Percentiles rank a stretch among this genome's conserved stretches.
Evolutionary conservation across 257 asterid genomes (phyloP).

Genomic region (Solanum tarijense): DNA sequence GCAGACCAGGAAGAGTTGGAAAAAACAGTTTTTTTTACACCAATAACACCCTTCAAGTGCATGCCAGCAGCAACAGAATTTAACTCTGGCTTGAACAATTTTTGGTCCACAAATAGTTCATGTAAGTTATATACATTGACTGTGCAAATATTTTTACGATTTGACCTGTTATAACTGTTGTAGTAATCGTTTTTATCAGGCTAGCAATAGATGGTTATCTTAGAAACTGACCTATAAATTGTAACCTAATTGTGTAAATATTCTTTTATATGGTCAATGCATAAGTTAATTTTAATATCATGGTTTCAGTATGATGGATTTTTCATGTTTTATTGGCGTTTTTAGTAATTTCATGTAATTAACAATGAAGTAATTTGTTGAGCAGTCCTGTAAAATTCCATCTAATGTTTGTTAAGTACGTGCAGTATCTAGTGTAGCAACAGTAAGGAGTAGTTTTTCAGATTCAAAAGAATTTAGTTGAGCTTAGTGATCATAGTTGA

Average conservation of each 20-base stretch:
- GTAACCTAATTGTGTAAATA: background rate
- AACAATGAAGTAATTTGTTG: background rate
- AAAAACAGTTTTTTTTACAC: conserved; percentile 3
- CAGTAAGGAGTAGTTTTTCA: background rate
- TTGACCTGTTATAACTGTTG: background rate
- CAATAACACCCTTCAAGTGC: conserved; percentile 9
- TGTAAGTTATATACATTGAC: background rate
- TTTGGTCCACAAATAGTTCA: background rate
- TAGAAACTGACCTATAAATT: background rate
- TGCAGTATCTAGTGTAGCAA: background rate
- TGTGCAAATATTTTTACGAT: background rate
- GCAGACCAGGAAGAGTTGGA: background rate
- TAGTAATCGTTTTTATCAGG: background rate
- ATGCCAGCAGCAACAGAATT: background rate
- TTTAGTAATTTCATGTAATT: background rate
- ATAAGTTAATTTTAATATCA: background rate
- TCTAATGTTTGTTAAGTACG: background rate
- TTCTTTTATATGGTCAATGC: background rate
- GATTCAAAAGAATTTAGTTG: background rate
- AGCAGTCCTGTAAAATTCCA: background rate
- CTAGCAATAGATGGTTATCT: background rate
- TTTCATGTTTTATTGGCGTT: background rate
- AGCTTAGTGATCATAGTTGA: background rate
- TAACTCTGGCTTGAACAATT: background rate
- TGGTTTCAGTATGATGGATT: background rate